Conservation (phyloP, 768 basidiomycete species). For the Panaeolus papilionaceus region DNA sequence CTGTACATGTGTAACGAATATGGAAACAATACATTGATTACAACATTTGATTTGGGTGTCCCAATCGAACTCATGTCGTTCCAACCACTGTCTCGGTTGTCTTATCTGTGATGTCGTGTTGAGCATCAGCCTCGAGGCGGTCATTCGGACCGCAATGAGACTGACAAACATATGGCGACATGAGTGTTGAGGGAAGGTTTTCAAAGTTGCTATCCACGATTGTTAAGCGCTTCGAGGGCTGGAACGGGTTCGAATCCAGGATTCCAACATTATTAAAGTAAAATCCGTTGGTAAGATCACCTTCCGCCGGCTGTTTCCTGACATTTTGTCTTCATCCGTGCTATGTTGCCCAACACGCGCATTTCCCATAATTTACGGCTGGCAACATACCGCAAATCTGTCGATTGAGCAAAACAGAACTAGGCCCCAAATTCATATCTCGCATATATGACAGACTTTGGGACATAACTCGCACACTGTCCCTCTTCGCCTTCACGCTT, state of each 20-base stretch:
- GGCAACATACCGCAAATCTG: conserved; percentile 13
- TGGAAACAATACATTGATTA: conserved; percentile 25
- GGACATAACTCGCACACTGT: neutral
- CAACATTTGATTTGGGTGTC: conserved; percentile 7
- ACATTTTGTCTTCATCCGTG: neutral
- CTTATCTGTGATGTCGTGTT: conserved; percentile 11
- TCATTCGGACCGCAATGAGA: conserved; percentile 12
- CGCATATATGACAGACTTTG: conserved; percentile 10
- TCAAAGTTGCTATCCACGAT: neutral
- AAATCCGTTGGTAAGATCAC: conserved; percentile 3
- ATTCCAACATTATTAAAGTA: conserved; percentile 9
- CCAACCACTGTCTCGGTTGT: conserved; percentile 12
- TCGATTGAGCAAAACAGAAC: neutral
- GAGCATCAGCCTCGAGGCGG: conserved; percentile 9
- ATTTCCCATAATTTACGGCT: conserved; percentile 13
- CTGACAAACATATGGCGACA: conserved; percentile 10
- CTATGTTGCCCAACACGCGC: conserved; percentile 6
- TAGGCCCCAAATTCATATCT: conserved; percentile 4
- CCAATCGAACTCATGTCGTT: conserved; percentile 9
- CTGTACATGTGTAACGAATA: conserved; percentile 21
- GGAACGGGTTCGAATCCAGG: conserved; percentile 13
- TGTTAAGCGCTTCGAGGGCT: conserved; percentile 14
- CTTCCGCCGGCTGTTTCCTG: conserved; percentile 14
- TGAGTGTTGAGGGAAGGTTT: conserved; percentile 1
- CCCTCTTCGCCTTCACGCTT: conserved; percentile 12